phyloP scores from a whole-genome alignment of 164 flowering plant species.

The Piper betle region DNA sequence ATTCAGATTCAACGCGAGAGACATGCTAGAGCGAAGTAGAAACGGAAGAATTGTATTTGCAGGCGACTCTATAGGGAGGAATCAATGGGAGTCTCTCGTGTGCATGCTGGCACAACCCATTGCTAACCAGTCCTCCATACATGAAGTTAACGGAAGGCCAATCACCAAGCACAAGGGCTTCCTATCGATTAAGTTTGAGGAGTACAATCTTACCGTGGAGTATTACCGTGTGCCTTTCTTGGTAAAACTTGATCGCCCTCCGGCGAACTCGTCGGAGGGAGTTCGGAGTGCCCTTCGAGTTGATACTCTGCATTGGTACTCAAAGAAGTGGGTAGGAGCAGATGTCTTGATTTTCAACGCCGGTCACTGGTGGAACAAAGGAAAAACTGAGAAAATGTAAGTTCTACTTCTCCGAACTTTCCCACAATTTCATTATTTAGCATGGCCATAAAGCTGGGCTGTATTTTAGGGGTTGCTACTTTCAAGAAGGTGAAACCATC shows the following conservation, averaged over 20 bases:
- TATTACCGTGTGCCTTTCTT: conserved; percentile 76
- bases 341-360: conserved; percentile 64
- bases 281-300: conserved; percentile 33
- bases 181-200: conserved; percentile 51
- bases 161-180: conserved; percentile 76
- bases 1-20: conserved; percentile 59
- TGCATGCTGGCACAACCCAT: conserved; percentile 75
- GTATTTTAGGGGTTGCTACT: conserved; percentile 37
- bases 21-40: conserved; percentile 44
- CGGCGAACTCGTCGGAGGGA: conserved; percentile 20
- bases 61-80: conserved; percentile 84
- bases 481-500: conserved; percentile 19
- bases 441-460: neutral
- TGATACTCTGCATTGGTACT: conserved; percentile 49
- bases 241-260: conserved; percentile 33
- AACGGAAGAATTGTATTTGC: conserved; percentile 66
- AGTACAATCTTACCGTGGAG: conserved; percentile 63
- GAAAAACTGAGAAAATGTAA: conserved; percentile 49
- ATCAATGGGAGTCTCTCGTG: conserved; percentile 89
- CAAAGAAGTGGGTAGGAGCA: conserved; percentile 53
- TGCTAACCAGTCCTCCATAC: conserved; percentile 42
- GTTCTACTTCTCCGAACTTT: neutral
- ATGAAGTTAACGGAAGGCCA: conserved; percentile 61
- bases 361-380: conserved; percentile 86
- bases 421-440: neutral